Evolutionary conservation across 768 basidiomycete species (phyloP).

Genomic region (Tylopilus intermedius): DNA sequence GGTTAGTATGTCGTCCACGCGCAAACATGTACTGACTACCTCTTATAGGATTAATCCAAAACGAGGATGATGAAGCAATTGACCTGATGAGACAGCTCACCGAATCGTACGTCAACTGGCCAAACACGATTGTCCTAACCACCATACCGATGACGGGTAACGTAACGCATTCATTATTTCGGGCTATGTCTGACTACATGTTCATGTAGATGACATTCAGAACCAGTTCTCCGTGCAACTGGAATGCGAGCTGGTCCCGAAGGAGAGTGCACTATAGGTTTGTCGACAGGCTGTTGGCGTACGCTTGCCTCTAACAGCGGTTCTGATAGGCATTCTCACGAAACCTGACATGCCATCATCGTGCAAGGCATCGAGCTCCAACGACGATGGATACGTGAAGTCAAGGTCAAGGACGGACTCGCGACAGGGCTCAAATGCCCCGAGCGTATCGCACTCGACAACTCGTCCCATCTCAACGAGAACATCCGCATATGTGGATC

Average conservation of each 20-base stretch:
- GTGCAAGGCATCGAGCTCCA: slow-evolving; percentile 97
- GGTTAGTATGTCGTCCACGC: slow-evolving; percentile 29
- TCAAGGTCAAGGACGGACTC: slow-evolving; percentile 90
- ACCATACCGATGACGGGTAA: slow-evolving; percentile 60
- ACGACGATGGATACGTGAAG: slow-evolving; percentile 91
- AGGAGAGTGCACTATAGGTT: too few species aligned
- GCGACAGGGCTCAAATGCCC: slow-evolving; percentile 86
- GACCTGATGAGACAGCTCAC: too few species aligned
- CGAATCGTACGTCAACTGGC: too few species aligned
- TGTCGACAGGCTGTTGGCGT: too few species aligned
- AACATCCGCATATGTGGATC: slow-evolving; percentile 92
- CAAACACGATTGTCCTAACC: too few species aligned
- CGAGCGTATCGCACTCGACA: slow-evolving; percentile 87
- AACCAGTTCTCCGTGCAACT: too few species aligned
- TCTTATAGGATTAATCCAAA: neutral
- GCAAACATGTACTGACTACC: slow-evolving; percentile 2
- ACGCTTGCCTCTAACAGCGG: too few species aligned
- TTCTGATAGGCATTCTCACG: too few species aligned
- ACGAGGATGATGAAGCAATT: too few species aligned
- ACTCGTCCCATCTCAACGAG: slow-evolving; percentile 85
- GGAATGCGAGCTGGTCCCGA: too few species aligned
- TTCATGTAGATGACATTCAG: too few species aligned
- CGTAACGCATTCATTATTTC: neutral
- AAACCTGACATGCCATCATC: slow-evolving; percentile 45
- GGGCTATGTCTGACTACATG: too few species aligned